Evolutionary conservation across 768 basidiomycete genomes (phyloP).

Genomic region (Stropharia rugosoannulata): DNA sequence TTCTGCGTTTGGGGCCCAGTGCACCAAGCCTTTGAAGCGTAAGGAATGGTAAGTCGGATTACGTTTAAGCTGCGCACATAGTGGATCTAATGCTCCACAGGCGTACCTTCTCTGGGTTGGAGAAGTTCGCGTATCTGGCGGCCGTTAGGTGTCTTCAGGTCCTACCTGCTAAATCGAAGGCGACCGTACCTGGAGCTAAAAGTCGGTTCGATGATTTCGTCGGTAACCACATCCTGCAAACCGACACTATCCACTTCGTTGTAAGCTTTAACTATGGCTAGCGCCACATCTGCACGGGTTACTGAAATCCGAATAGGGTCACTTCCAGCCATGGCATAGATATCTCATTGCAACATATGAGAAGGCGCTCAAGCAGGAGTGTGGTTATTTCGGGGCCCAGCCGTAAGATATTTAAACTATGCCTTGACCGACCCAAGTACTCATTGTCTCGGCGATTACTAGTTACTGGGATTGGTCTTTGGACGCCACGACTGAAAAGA

Average conservation of each 20-base stretch:
- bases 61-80: neutral
- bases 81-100: neutral
- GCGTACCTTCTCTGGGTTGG: conserved; percentile 1
- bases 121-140: conserved; percentile 3
- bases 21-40: conserved; percentile 1
- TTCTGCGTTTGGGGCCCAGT: neutral
- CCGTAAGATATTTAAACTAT: conserved; percentile 15
- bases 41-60: conserved; percentile 1
- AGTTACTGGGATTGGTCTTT: conserved; percentile 18
- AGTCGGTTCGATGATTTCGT: conserved; percentile 5
- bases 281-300: neutral
- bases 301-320: conserved; percentile 11
- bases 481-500: conserved; percentile 9
- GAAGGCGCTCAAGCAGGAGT: conserved; percentile 19
- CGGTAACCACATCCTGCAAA: neutral
- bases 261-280: neutral
- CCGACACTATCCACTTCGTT: conserved; percentile 3
- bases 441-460: neutral
- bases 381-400: conserved; percentile 24
- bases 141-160: conserved; percentile 3
- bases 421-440: neutral
- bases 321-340: conserved; percentile 27
- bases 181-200: neutral
- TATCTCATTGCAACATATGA: conserved; percentile 20
- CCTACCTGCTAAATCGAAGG: neutral